These are phyloP conservation scores for Capillidium heterosporum DNA, from an alignment of 371 early-diverging fungal genomes.

Conservation along the genomic window DNA sequence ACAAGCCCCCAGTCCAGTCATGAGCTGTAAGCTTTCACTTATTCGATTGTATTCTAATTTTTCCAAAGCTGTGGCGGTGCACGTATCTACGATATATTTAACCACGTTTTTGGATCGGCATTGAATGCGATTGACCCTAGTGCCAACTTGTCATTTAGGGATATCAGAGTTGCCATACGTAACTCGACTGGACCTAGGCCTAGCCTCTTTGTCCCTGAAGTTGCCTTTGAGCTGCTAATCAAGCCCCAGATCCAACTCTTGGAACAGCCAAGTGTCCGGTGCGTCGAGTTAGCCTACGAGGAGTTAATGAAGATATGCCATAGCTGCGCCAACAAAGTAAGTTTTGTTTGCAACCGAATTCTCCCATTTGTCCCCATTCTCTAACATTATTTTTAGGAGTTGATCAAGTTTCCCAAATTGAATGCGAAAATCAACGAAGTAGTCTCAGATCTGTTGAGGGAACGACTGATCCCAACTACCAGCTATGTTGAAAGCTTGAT, in stretches of 20 bases:
- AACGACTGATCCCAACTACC: slow-evolving; percentile 48
- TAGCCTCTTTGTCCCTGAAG: slow-evolving; percentile 77
- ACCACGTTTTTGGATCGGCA: slow-evolving; percentile 60
- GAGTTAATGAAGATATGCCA: slow-evolving; percentile 78
- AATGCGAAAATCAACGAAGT: slow-evolving; percentile 56
- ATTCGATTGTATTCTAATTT: slow-evolving; percentile 7
- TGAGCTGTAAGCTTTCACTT: slow-evolving; percentile 41
- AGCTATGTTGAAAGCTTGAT: slow-evolving; percentile 64
- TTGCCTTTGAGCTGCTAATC: slow-evolving; percentile 74
- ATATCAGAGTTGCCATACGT: slow-evolving; percentile 77
- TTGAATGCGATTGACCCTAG: slow-evolving; percentile 58
- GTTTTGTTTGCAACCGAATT: not conserved
- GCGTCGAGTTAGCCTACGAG: slow-evolving; percentile 73
- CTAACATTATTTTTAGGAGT: slow-evolving; percentile 19
- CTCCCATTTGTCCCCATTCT: not conserved
- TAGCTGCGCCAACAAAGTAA: slow-evolving; percentile 54
- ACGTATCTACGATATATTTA: slow-evolving; percentile 77
- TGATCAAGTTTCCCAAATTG: slow-evolving; percentile 60
- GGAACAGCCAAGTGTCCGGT: slow-evolving; percentile 62
- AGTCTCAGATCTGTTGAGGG: slow-evolving; percentile 59
- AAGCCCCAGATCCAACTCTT: slow-evolving; percentile 63
- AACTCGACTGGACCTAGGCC: slow-evolving; percentile 78
- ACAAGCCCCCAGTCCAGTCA: slow-evolving; percentile 68
- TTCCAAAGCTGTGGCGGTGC: slow-evolving; percentile 67
- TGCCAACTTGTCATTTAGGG: slow-evolving; percentile 51